Evolutionary conservation across 192 early-diverging fungal species (phyloP).

Genomic region (Coemansia furcata): DNA sequence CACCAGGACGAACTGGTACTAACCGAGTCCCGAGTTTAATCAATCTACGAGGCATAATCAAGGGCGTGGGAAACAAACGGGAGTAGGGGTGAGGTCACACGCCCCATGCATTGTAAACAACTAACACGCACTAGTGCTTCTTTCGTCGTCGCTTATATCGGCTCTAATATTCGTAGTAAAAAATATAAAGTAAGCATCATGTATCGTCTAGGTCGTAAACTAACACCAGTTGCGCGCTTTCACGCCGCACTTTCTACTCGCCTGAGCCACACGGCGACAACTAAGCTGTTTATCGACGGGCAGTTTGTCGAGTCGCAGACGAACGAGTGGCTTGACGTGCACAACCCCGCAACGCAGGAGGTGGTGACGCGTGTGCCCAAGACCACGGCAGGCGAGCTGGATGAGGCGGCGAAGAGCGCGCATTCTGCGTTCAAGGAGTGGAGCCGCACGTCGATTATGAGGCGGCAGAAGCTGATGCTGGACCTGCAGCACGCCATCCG

Average conservation of each 20-base stretch:
- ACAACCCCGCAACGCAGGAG: slow-evolving; percentile 93
- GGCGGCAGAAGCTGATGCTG: slow-evolving; percentile 89
- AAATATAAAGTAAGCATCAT: neutral
- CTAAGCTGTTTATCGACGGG: slow-evolving; percentile 84
- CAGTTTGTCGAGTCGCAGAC: slow-evolving; percentile 88
- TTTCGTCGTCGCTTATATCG: neutral
- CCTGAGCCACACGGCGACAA: slow-evolving; percentile 14
- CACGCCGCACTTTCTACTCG: neutral
- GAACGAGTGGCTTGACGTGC: slow-evolving; percentile 82
- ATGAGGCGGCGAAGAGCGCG: slow-evolving; percentile 70
- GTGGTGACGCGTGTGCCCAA: slow-evolving; percentile 84
- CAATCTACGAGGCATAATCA: neutral
- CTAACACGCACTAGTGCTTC: neutral
- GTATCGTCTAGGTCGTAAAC: neutral
- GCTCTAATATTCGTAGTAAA: neutral
- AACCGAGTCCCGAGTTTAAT: neutral
- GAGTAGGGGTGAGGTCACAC: neutral
- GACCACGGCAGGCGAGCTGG: slow-evolving; percentile 79
- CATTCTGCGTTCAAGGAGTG: slow-evolving; percentile 81
- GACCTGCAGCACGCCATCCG: slow-evolving; percentile 85
- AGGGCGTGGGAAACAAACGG: neutral
- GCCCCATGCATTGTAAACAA: neutral
- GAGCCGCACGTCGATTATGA: slow-evolving; percentile 77
- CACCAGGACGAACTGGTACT: neutral
- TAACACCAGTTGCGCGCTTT: neutral